These are phyloP conservation scores for Vaccinium vitisidaea DNA, from an alignment of 148 eudicot genomes.

Conservation along the genomic window DNA sequence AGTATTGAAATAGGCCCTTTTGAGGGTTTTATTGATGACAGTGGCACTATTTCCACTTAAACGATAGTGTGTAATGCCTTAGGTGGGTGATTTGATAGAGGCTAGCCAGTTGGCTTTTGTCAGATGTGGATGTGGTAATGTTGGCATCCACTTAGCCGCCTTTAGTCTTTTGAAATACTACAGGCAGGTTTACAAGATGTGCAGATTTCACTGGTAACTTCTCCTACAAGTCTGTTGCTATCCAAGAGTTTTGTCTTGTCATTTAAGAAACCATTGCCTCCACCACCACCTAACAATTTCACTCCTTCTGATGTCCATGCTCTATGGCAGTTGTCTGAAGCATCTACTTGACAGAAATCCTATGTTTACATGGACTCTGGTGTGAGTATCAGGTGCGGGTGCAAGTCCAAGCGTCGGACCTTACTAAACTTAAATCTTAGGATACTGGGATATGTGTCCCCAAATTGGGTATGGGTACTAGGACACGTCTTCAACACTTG, in stretches of 20 bases:
- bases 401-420: too few relatives aligned
- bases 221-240: background rate
- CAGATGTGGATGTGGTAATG: background rate
- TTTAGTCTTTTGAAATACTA: background rate
- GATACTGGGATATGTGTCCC: too few relatives aligned
- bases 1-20: background rate
- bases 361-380: too few relatives aligned
- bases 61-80: background rate
- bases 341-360: background rate
- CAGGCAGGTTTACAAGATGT: background rate
- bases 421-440: too few relatives aligned
- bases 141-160: background rate
- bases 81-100: background rate
- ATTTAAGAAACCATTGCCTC: slow-evolving; percentile 1
- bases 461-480: too few relatives aligned
- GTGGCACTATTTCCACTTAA: background rate
- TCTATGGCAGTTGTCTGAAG: slow-evolving; percentile 1
- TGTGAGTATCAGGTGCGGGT: too few relatives aligned
- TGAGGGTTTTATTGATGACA: background rate
- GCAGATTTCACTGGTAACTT: background rate
- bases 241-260: background rate
- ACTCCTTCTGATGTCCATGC: background rate
- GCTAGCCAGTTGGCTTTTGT: background rate
- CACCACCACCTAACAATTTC: background rate
- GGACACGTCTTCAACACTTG: too few relatives aligned